Conservation (phyloP, 345 rosid genomes). For the Citrus trifoliata region DNA sequence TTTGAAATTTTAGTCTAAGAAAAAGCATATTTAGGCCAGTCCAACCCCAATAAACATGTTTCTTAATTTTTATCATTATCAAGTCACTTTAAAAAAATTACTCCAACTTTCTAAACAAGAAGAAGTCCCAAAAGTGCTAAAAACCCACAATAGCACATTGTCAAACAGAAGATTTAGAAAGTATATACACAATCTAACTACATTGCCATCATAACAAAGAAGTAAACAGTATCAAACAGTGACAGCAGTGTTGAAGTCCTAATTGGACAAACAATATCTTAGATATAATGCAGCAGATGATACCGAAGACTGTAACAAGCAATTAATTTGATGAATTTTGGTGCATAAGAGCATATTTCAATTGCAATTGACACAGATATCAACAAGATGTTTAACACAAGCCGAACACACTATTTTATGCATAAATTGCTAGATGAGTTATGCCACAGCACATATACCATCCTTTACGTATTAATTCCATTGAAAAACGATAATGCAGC, state of each 20-base stretch:
- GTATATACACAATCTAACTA: neutral
- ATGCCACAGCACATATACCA: neutral
- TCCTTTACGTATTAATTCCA: neutral
- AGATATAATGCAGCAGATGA: conserved; percentile 61
- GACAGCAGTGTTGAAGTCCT: neutral
- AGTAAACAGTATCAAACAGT: neutral
- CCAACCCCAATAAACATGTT: neutral
- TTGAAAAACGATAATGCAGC: neutral
- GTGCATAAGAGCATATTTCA: neutral
- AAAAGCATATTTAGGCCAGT: neutral
- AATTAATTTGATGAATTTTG: neutral
- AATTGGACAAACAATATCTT: neutral
- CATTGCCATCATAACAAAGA: neutral
- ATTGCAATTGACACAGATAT: neutral
- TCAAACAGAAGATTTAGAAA: neutral
- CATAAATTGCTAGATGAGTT: neutral
- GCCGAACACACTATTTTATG: neutral
- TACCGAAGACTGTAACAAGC: conserved; percentile 69
- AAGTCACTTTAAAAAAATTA: neutral
- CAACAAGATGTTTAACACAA: neutral
- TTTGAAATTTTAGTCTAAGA: neutral
- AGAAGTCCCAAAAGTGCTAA: neutral
- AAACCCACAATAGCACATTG: neutral
- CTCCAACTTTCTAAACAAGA: neutral
- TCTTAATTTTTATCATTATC: neutral